Percentiles rank a stretch among this genome's conserved stretches.
phyloP scores from a whole-genome alignment of 768 basidiomycete genomes.

The Tulasnella sp. region DNA sequence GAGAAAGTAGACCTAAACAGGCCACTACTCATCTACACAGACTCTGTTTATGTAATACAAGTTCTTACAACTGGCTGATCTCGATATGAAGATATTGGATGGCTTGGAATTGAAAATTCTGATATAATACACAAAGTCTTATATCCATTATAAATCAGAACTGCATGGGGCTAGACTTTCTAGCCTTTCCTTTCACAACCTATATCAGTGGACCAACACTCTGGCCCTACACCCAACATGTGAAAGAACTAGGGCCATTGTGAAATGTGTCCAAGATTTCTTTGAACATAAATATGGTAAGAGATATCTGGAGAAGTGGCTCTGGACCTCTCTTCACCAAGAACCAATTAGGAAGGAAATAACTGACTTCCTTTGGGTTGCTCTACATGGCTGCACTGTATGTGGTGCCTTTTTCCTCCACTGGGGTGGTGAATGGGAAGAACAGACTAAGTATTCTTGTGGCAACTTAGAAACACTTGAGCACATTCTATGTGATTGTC shows the following conservation, averaged over 20 bases:
- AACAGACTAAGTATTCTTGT: background rate
- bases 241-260: too few species aligned
- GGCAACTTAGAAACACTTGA: background rate
- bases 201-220: conserved; percentile 1
- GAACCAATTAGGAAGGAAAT: background rate
- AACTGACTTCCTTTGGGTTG: conserved; percentile 11
- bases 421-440: conserved; percentile 13
- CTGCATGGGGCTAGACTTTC: conserved; percentile 2
- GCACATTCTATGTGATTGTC: background rate
- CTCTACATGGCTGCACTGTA: background rate
- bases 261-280: too few species aligned
- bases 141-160: background rate
- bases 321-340: background rate
- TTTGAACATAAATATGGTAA: too few species aligned
- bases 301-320: too few species aligned
- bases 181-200: background rate
- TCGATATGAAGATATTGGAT: conserved; percentile 7
- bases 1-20: background rate
- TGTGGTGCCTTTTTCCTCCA: conserved; percentile 1
- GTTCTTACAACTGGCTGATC: background rate
- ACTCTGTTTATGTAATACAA: background rate
- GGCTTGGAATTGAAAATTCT: background rate
- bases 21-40: background rate
- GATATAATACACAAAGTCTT: background rate
- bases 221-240: too few species aligned